Conservation (phyloP, 2,329 filamentous ascomycete species). For the Botrytis squamosa region DNA sequence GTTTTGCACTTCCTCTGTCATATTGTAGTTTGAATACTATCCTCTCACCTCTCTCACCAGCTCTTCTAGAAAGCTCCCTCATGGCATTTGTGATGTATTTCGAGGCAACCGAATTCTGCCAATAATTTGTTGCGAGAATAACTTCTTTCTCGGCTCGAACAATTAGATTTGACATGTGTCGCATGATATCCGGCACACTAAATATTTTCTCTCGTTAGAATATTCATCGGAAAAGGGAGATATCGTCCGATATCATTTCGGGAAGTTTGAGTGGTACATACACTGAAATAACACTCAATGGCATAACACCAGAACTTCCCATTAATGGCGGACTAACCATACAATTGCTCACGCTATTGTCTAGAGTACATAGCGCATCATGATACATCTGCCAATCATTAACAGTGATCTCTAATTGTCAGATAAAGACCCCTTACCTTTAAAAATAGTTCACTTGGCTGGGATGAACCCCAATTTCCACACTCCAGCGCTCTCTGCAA, state of each 20-base stretch:
- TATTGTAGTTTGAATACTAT: slow-evolving; percentile 74
- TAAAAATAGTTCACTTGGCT: slow-evolving; percentile 67
- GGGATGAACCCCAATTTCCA: slow-evolving; percentile 63
- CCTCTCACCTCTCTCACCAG: slow-evolving; percentile 54
- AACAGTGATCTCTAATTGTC: not conserved
- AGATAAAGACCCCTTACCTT: slow-evolving; percentile 42
- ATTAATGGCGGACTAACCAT: slow-evolving; percentile 58
- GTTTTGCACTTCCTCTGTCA: slow-evolving; percentile 65
- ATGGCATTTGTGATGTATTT: slow-evolving; percentile 67
- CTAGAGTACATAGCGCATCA: slow-evolving; percentile 34
- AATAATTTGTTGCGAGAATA: slow-evolving; percentile 70
- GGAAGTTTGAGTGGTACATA: slow-evolving; percentile 31
- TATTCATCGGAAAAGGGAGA: not conserved
- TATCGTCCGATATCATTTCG: not conserved
- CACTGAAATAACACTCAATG: slow-evolving; percentile 67
- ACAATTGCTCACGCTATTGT: slow-evolving; percentile 40
- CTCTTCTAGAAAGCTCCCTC: slow-evolving; percentile 65
- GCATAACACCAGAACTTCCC: slow-evolving; percentile 62
- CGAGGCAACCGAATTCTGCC: slow-evolving; percentile 68
- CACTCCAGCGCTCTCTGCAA: slow-evolving; percentile 57
- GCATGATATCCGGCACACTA: slow-evolving; percentile 64
- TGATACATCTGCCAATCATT: slow-evolving; percentile 33
- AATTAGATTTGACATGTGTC: slow-evolving; percentile 76
- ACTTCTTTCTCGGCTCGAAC: slow-evolving; percentile 70
- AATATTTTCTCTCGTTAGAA: slow-evolving; percentile 26